Evolutionary conservation across 176 grass and related monocot species (phyloP).

Genomic region (Alopecurus myosuroides): DNA sequence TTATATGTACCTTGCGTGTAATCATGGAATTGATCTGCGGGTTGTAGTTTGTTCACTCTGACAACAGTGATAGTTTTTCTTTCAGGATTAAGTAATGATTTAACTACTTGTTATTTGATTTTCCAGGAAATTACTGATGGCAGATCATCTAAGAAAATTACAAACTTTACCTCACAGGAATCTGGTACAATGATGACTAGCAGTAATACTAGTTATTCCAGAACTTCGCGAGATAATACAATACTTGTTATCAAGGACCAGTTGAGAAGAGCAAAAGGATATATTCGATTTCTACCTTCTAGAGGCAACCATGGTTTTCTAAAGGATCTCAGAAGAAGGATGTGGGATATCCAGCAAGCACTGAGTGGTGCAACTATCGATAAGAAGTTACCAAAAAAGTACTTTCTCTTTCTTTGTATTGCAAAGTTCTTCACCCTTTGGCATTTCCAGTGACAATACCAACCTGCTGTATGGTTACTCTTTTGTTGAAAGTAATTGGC

Average conservation of each 20-base stretch:
- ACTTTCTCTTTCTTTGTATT: conserved; percentile 12
- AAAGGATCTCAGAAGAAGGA: conserved; percentile 46
- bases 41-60: neutral
- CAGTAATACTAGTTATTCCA: neutral
- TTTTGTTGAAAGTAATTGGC: neutral
- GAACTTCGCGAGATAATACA: conserved; percentile 31
- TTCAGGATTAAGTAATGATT: neutral
- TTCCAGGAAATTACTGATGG: conserved; percentile 43
- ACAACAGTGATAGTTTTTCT: neutral
- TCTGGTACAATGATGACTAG: neutral
- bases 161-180: neutral
- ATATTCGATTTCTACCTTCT: conserved; percentile 39
- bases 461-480: neutral
- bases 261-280: conserved; percentile 60
- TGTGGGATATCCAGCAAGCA: conserved; percentile 53
- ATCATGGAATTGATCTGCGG: neutral
- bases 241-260: conserved; percentile 57
- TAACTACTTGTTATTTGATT: conserved; percentile 6
- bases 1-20: neutral
- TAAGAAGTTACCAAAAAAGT: conserved; percentile 64
- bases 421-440: conserved; percentile 3
- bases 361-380: conserved; percentile 56
- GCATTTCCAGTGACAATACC: neutral
- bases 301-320: conserved; percentile 56
- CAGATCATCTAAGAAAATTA: conserved; percentile 32